These are phyloP conservation scores for Penicillium sp. DNA, from an alignment of 2,329 filamentous ascomycete species.

Conservation along the genomic window DNA sequence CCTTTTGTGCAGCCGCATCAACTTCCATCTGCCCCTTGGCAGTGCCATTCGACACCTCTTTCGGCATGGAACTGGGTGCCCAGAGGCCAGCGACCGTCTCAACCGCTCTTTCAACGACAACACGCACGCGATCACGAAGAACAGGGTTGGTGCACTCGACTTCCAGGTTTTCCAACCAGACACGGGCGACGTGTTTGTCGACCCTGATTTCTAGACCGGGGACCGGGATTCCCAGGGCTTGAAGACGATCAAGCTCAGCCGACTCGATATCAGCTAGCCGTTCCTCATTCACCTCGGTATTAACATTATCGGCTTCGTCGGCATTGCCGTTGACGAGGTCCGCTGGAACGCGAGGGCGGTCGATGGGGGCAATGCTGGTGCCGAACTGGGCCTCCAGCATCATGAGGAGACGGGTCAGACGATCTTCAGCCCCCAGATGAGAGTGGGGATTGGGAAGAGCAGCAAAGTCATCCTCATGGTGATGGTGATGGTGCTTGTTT, in stretches of 20 bases:
- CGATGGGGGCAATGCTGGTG: conserved; percentile 74
- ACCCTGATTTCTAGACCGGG: conserved; percentile 83
- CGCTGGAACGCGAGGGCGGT: conserved; percentile 51
- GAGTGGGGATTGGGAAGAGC: conserved; percentile 66
- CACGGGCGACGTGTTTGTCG: conserved; percentile 78
- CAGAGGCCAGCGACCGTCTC: conserved; percentile 76
- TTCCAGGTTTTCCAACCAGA: conserved; percentile 89
- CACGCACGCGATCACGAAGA: conserved; percentile 76
- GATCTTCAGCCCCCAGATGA: conserved; percentile 66
- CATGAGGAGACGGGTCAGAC: conserved; percentile 81
- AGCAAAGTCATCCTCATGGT: conserved; percentile 38
- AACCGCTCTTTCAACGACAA: conserved; percentile 82
- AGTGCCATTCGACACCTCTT: conserved; percentile 23
- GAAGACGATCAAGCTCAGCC: conserved; percentile 70
- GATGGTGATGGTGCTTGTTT: conserved; percentile 51
- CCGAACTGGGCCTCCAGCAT: conserved; percentile 98
- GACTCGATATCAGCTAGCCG: conserved; percentile 54
- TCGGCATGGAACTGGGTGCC: conserved; percentile 30
- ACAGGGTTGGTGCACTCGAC: conserved; percentile 79
- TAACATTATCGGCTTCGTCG: conserved; percentile 23
- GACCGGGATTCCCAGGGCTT: conserved; percentile 81
- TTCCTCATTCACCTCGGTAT: conserved; percentile 41
- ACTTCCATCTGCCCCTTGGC: conserved; percentile 14
- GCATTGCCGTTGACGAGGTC: conserved; percentile 17
- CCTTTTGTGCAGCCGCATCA: conserved; percentile 18